A percentile compares a stretch with the other conserved stretches of the same genome.
Evolutionary conservation across 2,329 filamentous ascomycete species (phyloP).

Genomic region (Trichoderma afroharzianum): DNA sequence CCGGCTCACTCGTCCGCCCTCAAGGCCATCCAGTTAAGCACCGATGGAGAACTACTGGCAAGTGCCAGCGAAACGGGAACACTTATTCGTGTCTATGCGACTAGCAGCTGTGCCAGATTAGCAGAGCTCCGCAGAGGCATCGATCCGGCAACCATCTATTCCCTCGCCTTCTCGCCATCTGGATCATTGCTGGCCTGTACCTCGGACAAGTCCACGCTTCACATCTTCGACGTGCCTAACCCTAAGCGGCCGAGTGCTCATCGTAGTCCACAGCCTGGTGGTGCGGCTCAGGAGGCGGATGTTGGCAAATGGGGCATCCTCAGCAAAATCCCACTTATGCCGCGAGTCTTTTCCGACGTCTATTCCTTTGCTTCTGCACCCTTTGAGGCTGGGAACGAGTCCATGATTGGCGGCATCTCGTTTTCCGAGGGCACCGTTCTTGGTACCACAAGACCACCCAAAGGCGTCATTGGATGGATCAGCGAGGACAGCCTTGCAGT

Average conservation of each 20-base stretch:
- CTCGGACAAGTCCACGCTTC: slow-evolving; percentile 93
- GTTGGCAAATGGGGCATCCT: slow-evolving; percentile 82
- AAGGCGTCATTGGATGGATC: slow-evolving; percentile 83
- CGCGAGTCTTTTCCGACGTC: slow-evolving; percentile 80
- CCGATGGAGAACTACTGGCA: slow-evolving; percentile 75
- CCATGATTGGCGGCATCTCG: slow-evolving; percentile 42
- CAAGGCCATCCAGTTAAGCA: slow-evolving; percentile 73
- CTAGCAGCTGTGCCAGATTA: slow-evolving; percentile 73
- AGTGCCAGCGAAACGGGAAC: slow-evolving; percentile 92
- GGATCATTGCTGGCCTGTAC: slow-evolving; percentile 81
- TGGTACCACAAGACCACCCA: slow-evolving; percentile 59
- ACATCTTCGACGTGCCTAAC: slow-evolving; percentile 82
- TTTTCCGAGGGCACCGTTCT: slow-evolving; percentile 45
- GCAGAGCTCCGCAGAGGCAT: slow-evolving; percentile 85
- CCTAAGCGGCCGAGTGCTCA: slow-evolving; percentile 39
- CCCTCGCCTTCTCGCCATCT: slow-evolving; percentile 80
- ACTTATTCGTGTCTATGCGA: slow-evolving; percentile 80
- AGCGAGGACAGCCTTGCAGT: slow-evolving; percentile 71
- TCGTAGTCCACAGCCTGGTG: slow-evolving; percentile 30
- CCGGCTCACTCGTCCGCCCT: slow-evolving; percentile 81
- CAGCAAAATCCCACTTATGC: slow-evolving; percentile 78
- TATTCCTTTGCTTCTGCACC: slow-evolving; percentile 79
- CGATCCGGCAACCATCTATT: slow-evolving; percentile 83
- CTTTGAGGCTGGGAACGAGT: slow-evolving; percentile 81
- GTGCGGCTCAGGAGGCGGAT: slow-evolving; percentile 39